A percentile compares a stretch with the other conserved stretches of the same genome.
Conservation (phyloP, 2,329 filamentous ascomycete genomes). For the Rutstroemia sydowiana region DNA sequence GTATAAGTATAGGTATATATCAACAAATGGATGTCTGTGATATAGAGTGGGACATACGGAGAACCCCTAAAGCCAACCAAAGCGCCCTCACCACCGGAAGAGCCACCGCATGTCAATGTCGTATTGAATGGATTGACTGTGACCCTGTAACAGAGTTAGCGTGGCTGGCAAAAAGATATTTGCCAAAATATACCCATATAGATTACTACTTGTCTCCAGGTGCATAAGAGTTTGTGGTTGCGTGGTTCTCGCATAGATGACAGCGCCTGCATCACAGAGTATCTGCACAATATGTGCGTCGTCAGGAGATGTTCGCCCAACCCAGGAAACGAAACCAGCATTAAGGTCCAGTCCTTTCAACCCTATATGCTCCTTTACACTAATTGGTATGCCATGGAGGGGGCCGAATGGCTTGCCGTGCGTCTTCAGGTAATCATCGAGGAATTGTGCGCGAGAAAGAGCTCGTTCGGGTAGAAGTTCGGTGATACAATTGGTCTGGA, state of each 20-base stretch:
- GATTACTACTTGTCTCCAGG: slow-evolving; percentile 42
- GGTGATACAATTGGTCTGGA: slow-evolving; percentile 40
- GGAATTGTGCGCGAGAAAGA: slow-evolving; percentile 27
- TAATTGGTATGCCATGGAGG: slow-evolving; percentile 42
- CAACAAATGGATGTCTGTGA: too few species aligned
- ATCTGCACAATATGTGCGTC: slow-evolving; percentile 42
- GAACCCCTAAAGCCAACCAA: slow-evolving; percentile 43
- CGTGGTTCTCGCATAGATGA: slow-evolving; percentile 46
- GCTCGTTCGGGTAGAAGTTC: slow-evolving; percentile 34
- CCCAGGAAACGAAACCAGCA: slow-evolving; percentile 43
- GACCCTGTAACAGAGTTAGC: slow-evolving; percentile 29
- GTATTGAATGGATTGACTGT: slow-evolving; percentile 49
- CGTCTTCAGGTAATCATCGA: slow-evolving; percentile 30
- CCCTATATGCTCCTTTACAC: slow-evolving; percentile 45
- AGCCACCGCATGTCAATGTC: slow-evolving; percentile 43
- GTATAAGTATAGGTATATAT: too few species aligned
- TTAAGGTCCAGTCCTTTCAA: slow-evolving; percentile 42
- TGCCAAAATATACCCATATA: slow-evolving; percentile 34
- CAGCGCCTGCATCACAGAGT: slow-evolving; percentile 39
- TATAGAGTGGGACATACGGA: too few species aligned
- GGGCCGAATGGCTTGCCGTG: slow-evolving; percentile 31
- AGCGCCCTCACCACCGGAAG: slow-evolving; percentile 50
- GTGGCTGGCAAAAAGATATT: too few species aligned
- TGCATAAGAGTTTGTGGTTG: slow-evolving; percentile 49
- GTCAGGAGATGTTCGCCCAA: slow-evolving; percentile 36